Conservation (phyloP, 352 stramenopile genomes). For the Globisporangium takayamanum region DNA sequence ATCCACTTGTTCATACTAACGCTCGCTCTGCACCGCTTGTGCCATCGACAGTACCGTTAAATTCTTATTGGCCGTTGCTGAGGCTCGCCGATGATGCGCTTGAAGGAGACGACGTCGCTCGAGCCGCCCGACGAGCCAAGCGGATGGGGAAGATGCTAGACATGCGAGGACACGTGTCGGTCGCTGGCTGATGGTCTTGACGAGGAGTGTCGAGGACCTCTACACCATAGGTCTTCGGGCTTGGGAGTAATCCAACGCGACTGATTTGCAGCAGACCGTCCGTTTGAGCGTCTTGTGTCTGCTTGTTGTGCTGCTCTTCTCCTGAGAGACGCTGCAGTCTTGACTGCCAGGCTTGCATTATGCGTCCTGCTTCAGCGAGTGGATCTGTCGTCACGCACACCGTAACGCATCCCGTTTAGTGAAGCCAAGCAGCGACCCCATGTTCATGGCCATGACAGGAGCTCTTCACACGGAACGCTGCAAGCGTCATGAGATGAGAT, state of each 20-base stretch:
- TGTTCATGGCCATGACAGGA: no score
- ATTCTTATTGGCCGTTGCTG: conserved; percentile 38
- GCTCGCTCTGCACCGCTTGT: conserved; percentile 10
- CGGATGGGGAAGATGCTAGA: conserved; percentile 41
- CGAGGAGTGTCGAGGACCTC: conserved; percentile 14
- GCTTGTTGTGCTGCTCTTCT: not conserved
- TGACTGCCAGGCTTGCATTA: no score
- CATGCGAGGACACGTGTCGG: conserved; percentile 49
- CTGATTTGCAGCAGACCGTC: conserved; percentile 34
- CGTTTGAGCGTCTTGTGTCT: not conserved
- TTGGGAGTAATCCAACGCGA: conserved; percentile 47
- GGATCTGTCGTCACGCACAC: no score
- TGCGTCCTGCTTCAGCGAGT: no score
- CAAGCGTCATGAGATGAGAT: no score
- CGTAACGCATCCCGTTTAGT: no score
- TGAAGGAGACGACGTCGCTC: conserved; percentile 3
- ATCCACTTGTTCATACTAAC: not conserved
- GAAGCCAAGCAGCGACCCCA: no score
- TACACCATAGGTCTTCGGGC: conserved; percentile 9
- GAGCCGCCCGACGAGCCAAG: conserved; percentile 11
- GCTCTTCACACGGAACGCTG: no score
- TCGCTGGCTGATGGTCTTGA: conserved; percentile 23
- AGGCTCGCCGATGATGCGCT: conserved; percentile 5
- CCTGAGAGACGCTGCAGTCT: not conserved
- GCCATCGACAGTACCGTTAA: conserved; percentile 52